Base-by-base conservation (phyloP, 1,139 yeast genomes). In the Yamadazyma atlantica region DNA sequence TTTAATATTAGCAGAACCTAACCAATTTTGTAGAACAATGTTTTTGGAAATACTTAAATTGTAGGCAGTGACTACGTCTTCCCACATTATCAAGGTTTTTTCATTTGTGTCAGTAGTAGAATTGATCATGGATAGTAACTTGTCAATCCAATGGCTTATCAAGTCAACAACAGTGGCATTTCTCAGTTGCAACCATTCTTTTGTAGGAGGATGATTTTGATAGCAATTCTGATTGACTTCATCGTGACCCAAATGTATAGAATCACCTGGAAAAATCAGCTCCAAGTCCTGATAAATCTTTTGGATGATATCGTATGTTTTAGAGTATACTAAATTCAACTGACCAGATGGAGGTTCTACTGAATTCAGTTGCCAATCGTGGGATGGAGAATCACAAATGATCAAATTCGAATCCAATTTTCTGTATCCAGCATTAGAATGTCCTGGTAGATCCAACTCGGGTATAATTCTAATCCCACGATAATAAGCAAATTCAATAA, bases 271-370 rank as follows among this genome's bases (percentile, higher is more conserved):
- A 46, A 73, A 71, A 15, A 69, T 40, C 1, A 40, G 42, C 22
- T 61, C 53, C 17, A 73, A 43, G 39, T 73, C 77, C 15, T 60
- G 46, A 44, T 61, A 70, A n/a, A 73, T 63, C 22, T 58, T 51
- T 24, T 50, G 49, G 4, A 72, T 60, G 10, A 66, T 62, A 2
- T 58, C 55, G 41, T 67, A 69, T 2, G 73, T 64, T 3, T 58
- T 54, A 33, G 64, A 52, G 42, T 61, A 53, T 35, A 66, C 43
- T 33, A 69, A 58, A 40, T 73, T 71, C 31, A 73, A 54, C 48
- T 73, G 78, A 1, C 76, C 76, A 3, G 76, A 64, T 14, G 71
- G 70, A 11, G 78, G 75, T 46, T 71, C 75, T n/a, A 55, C 62
- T 1, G 76, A 71, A 15, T 53, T 50, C 10, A 58, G 44, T 70